Evolutionary conservation across 768 basidiomycete species (phyloP), one percentile per base, ranked within the genome.

Genomic region (Hericium alpestre): DNA sequence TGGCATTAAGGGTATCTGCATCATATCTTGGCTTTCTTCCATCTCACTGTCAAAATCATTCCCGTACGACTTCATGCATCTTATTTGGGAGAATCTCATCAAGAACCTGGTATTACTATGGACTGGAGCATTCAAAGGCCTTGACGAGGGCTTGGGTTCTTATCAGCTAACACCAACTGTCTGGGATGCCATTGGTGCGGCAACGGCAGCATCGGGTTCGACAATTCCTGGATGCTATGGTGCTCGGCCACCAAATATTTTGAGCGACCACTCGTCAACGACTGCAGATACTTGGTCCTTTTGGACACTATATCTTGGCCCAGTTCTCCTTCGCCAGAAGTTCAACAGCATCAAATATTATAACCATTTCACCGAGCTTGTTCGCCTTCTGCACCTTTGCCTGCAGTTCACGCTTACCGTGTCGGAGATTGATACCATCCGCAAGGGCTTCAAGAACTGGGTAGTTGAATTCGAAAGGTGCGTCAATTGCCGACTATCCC

Each of bases 101-200:
- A 64, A 61, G 22, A 75, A 73, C 51, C 66, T 81, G 1, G 61
- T 79, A 32, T n/a, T 56, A 0, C 61, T 75, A 0, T 75, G 75
- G 74, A 73, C 66, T 0, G 74, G 75, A 0, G 57, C 63, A 13
- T 78, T 67, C 67, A 79, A 78, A 59, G 72, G 62, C 7, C 61
- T 77, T 1, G 67, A 74, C 47, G 39, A 63, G 4, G 67, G 67
- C 0, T 38, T 13, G 4, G 70, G 65, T 1, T 63, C 63, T 10
- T 75, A 73, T 39, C 51, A 63, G 2, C 58, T 76, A 15, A 20
- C 27, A 0, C n/a, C 51, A 9, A 56, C 59, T 0, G 66, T 77
- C 1, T 78, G 77, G 78, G 66, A 75, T n/a, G 70, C 67, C 0
- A 71, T 79, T 43, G 72, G 76, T 0, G 51, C 58, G 3, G 73